These are phyloP conservation scores for Euryodendron excelsum DNA, from an alignment of 148 eudicot genomes.

Conservation along the genomic window DNA sequence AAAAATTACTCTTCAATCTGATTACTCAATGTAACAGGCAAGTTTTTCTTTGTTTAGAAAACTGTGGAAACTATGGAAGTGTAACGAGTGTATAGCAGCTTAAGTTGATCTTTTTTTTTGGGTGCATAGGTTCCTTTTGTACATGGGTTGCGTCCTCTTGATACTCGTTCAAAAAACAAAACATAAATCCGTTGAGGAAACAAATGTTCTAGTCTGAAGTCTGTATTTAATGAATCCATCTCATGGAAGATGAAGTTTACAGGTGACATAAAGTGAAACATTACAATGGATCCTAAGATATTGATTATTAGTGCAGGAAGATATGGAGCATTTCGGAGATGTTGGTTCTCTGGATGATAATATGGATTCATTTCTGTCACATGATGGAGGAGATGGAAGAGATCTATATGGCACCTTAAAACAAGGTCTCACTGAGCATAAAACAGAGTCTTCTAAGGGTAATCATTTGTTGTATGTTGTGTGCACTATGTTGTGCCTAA, in stretches of 20 bases:
- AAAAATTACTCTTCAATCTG: too few relatives aligned
- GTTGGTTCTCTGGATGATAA: constrained; percentile 93
- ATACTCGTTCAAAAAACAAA: too few relatives aligned
- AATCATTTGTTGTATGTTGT: not conserved
- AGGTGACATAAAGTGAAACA: not conserved
- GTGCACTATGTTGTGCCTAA: not conserved
- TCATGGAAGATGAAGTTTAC: not conserved
- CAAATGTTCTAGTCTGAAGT: not conserved
- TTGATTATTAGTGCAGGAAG: constrained; percentile 60
- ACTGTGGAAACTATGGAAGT: too few relatives aligned
- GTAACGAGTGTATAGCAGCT: too few relatives aligned
- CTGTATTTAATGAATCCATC: not conserved
- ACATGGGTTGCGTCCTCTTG: too few relatives aligned
- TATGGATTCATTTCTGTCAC: constrained; percentile 82
- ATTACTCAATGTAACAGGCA: too few relatives aligned
- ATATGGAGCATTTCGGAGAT: constrained; percentile 88
- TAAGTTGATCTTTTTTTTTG: too few relatives aligned
- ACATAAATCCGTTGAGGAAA: not conserved
- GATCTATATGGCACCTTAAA: constrained; percentile 74
- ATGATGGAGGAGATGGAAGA: constrained; percentile 84
- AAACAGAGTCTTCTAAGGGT: constrained; percentile 85
- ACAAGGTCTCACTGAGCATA: constrained; percentile 74
- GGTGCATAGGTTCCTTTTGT: too few relatives aligned
- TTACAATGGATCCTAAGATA: constrained; percentile 3
- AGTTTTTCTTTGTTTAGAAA: too few relatives aligned